Percentiles rank a stretch among this genome's conserved stretches.
Conservation (phyloP, 2,329 filamentous ascomycete species). For the Clathrospora elynae region DNA sequence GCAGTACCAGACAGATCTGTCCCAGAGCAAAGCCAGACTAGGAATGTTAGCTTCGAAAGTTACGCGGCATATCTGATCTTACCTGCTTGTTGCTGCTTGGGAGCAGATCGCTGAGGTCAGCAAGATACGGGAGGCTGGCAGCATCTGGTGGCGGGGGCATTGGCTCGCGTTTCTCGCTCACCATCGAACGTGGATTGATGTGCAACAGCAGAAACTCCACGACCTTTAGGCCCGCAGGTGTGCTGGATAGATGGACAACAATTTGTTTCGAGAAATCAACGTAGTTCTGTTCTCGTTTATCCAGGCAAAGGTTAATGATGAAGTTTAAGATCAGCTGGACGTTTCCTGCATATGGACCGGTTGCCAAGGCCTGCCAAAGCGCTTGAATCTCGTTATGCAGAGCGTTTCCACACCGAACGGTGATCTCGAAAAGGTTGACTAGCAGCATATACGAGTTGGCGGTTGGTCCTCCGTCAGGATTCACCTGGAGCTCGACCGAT, state of each 20-base stretch:
- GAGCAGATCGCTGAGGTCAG: conserved; percentile 54
- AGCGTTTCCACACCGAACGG: conserved; percentile 84
- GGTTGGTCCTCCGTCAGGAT: conserved; percentile 88
- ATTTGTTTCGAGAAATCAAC: conserved; percentile 98
- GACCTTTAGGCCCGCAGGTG: conserved; percentile 81
- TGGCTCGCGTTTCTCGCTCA: conserved; percentile 73
- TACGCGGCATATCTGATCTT: conserved; percentile 3
- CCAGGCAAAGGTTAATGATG: conserved; percentile 90
- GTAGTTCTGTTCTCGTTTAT: conserved; percentile 95
- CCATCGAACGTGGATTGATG: conserved; percentile 95
- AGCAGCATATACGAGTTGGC: conserved; percentile 92
- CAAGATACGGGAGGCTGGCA: conserved; percentile 81
- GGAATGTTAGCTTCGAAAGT: conserved; percentile 18
- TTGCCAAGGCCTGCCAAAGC: conserved; percentile 94
- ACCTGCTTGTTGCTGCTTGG: conserved; percentile 42
- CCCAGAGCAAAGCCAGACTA: conserved; percentile 85
- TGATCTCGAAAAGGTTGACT: conserved; percentile 94
- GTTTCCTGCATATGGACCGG: conserved; percentile 89
- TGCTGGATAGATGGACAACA: conserved; percentile 92
- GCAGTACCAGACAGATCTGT: conserved; percentile 87
- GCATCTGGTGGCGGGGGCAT: conserved; percentile 69
- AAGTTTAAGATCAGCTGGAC: conserved; percentile 95
- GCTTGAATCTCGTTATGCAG: conserved; percentile 97
- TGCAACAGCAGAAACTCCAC: conserved; percentile 92
- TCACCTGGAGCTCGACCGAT: conserved; percentile 86